Evolutionary conservation across 208 protist genomes (phyloP).

Genomic region (Phytomonas francai): DNA sequence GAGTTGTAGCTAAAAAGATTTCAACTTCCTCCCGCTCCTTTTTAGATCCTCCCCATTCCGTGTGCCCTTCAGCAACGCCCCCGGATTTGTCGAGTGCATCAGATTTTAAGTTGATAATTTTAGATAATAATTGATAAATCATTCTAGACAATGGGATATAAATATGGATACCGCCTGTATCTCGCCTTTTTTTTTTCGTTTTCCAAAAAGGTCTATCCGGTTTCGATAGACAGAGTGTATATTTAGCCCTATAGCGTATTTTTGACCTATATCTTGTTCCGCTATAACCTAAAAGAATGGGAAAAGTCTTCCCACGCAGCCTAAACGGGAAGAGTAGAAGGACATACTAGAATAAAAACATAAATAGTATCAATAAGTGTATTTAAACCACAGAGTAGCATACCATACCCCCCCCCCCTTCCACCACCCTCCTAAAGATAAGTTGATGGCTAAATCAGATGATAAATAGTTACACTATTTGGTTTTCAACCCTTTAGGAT

Average conservation of each 20-base stretch:
- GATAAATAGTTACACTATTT: background rate
- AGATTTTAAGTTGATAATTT: background rate
- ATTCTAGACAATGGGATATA: background rate
- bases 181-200: background rate
- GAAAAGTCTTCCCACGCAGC: background rate
- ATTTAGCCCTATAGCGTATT: background rate
- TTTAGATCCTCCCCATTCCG: background rate
- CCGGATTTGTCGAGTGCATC: background rate
- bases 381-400: background rate
- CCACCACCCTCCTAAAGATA: background rate
- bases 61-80: background rate
- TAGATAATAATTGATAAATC: background rate
- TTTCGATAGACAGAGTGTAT: background rate
- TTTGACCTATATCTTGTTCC: background rate
- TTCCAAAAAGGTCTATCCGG: background rate
- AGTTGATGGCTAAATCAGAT: background rate
- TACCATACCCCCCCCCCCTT: background rate
- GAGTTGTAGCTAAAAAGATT: background rate
- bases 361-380: background rate
- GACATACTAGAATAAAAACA: background rate
- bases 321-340: background rate
- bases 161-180: background rate
- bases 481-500: background rate
- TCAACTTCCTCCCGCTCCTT: background rate
- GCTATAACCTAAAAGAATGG: background rate